Conservation (phyloP, 139 green algal species). For the Ettlia oleoabundans region DNA sequence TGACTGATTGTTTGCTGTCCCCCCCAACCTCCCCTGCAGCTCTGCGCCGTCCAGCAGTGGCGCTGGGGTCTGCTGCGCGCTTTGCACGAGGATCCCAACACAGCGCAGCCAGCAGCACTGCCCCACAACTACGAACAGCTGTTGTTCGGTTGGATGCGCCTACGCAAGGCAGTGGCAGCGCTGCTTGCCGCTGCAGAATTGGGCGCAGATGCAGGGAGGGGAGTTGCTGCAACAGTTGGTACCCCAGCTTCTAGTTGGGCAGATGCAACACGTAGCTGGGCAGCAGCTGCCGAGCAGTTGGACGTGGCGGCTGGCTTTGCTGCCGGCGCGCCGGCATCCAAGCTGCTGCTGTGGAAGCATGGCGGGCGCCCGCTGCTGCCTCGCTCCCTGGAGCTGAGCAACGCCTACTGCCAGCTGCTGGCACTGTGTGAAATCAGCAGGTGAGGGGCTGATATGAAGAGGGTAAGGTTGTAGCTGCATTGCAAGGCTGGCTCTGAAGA, state of each 20-base stretch:
- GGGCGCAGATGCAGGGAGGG: not conserved
- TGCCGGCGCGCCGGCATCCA: slow-evolving; percentile 38
- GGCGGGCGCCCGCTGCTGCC: slow-evolving; percentile 80
- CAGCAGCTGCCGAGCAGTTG: slow-evolving; percentile 34
- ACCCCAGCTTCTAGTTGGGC: too few relatives aligned
- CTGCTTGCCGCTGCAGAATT: slow-evolving; percentile 33
- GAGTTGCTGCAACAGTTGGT: too few relatives aligned
- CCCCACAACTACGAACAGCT: slow-evolving; percentile 54
- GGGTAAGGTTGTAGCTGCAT: too few relatives aligned
- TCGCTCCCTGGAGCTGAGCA: slow-evolving; percentile 43
- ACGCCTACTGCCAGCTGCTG: slow-evolving; percentile 32
- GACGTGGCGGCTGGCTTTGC: slow-evolving; percentile 43
- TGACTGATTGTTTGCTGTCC: too few relatives aligned
- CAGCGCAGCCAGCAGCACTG: slow-evolving; percentile 1
- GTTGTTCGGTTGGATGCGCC: slow-evolving; percentile 63
- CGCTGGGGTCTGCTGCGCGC: slow-evolving; percentile 53
- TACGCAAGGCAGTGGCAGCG: slow-evolving; percentile 52
- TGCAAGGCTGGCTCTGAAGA: too few relatives aligned
- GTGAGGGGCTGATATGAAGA: too few relatives aligned
- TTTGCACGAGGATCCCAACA: slow-evolving; percentile 45
- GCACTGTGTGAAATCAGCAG: slow-evolving; percentile 37
- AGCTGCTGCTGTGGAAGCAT: slow-evolving; percentile 81
- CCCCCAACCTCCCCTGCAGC: slow-evolving; percentile 17
- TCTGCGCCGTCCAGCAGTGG: slow-evolving; percentile 57
- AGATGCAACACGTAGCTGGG: slow-evolving; percentile 11